phyloP scores from a whole-genome alignment of 345 rosid species.

The Populus nigra region DNA sequence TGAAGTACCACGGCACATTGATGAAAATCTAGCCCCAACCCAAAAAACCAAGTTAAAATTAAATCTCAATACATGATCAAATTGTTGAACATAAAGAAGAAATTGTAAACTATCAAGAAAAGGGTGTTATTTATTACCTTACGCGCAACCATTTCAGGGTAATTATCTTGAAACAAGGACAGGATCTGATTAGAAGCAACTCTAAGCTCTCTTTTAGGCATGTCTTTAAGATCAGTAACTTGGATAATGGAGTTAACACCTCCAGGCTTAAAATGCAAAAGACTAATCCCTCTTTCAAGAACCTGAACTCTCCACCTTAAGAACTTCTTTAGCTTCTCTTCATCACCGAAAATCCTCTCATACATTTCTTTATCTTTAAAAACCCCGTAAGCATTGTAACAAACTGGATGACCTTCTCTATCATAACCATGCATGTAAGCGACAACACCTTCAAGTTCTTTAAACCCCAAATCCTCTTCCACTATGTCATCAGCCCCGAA shows the following conservation, averaged over 20 bases:
- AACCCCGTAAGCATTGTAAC: conserved; percentile 90
- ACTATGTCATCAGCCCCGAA: conserved; percentile 62
- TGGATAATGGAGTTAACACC: conserved; percentile 90
- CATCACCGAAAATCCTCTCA: conserved; percentile 84
- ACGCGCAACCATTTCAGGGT: conserved; percentile 98
- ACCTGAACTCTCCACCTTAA: conserved; percentile 94
- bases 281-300: conserved; percentile 73
- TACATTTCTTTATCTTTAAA: conserved; percentile 78
- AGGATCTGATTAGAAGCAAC: conserved; percentile 87
- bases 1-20: conserved; percentile 99
- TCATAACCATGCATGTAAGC: conserved; percentile 92
- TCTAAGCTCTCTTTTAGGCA: conserved; percentile 94
- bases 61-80: neutral
- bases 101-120: neutral
- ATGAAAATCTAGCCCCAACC: conserved; percentile 61
- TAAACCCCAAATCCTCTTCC: conserved; percentile 81
- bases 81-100: neutral
- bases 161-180: conserved; percentile 91
- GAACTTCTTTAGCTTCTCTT: conserved; percentile 74
- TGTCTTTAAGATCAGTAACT: conserved; percentile 91
- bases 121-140: conserved; percentile 47
- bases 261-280: conserved; percentile 85
- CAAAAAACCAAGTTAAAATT: neutral
- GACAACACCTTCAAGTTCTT: conserved; percentile 81
- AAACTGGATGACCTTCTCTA: conserved; percentile 83